Base-by-base conservation (phyloP, 148 eudicot genomes). In the Persicaria maculosa region DNA sequence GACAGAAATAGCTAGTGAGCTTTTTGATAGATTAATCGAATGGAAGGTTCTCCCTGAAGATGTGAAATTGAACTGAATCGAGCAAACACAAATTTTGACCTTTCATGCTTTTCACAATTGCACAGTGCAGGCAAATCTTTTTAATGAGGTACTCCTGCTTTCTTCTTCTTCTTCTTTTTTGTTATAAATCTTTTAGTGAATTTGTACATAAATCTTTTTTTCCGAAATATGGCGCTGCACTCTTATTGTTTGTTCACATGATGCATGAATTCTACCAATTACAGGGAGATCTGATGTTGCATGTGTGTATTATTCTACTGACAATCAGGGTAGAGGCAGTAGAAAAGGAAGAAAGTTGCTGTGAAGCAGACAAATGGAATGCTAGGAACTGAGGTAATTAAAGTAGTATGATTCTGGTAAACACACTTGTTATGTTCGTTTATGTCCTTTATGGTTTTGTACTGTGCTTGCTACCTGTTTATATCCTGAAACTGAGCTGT, bases 1-100 rank as follows among this genome's bases (percentile, higher is more conserved):
- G 96, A 76, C 47, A 14, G 86, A 86, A 74, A 91, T 84, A 79
- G 93, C 96, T 74, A 17, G 14, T 17, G 81, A 81, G 68, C 79
- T 94, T 53, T 76, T 71, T 17, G 70, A 74, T 53, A 90, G 82
- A 81, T 80, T 92, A 76, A 72, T 75, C 36, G 89, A 82, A 48
- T 79, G 83, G 86, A 84, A 84, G 47, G 74, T 83, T 72, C 74
- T 87, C 40, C 57, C 70, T 79, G 74, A 57, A 71, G 59, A 50
- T 58, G 16, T 71, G 43, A 52, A 72, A 47, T 59, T 72, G 77
- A 80, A 75, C 3, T 62, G 77, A 76, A 44, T 16, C 40, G 64
- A 55, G 25, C 22, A 17, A 19, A 17, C 22, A n/a, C 61, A 55
- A 55, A 55, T n/a, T 55, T 55, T 52, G 55, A 52, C 55, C 16